These are phyloP conservation scores for Penicillium soppii DNA, from an alignment of 495 filamentous ascomycete species.

Conservation along the genomic window DNA sequence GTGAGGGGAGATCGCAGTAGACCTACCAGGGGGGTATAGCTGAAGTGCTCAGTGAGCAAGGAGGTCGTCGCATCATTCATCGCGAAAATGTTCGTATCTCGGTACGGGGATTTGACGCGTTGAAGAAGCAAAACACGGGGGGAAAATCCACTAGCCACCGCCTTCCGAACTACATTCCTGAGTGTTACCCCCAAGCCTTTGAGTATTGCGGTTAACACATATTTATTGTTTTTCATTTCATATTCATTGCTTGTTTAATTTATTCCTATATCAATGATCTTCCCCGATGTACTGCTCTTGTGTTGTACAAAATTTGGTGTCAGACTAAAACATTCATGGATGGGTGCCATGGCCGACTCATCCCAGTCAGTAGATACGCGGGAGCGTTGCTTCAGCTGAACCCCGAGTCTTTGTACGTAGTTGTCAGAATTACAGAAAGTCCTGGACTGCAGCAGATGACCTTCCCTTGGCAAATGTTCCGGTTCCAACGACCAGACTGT, in stretches of 20 bases:
- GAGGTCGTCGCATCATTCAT: conserved; percentile 59
- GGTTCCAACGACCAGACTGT: conserved; percentile 1
- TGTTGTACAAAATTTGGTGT: conserved; percentile 3
- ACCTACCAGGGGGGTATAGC: conserved; percentile 87
- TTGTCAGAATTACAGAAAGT: neutral
- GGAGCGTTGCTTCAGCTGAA: conserved; percentile 6
- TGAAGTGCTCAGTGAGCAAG: conserved; percentile 92
- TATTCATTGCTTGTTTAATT: neutral
- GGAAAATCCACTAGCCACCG: conserved; percentile 17
- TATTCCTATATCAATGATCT: neutral
- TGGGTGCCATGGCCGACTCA: neutral
- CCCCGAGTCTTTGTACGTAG: neutral
- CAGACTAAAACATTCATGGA: conserved; percentile 2
- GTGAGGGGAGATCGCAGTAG: conserved; percentile 4
- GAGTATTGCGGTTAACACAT: too few relatives aligned
- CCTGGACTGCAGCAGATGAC: conserved; percentile 1
- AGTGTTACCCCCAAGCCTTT: too few relatives aligned
- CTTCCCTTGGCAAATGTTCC: neutral
- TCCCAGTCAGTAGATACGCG: conserved; percentile 5
- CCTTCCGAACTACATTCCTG: conserved; percentile 11
- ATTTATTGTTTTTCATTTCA: too few relatives aligned
- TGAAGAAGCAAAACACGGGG: conserved; percentile 21
- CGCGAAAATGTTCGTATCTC: conserved; percentile 9
- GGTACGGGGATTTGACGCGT: conserved; percentile 16
- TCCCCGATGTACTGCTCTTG: neutral